Base-by-base conservation (phyloP, 1,284 basidiomycete species). In the Cryptococcus sp. region DNA sequence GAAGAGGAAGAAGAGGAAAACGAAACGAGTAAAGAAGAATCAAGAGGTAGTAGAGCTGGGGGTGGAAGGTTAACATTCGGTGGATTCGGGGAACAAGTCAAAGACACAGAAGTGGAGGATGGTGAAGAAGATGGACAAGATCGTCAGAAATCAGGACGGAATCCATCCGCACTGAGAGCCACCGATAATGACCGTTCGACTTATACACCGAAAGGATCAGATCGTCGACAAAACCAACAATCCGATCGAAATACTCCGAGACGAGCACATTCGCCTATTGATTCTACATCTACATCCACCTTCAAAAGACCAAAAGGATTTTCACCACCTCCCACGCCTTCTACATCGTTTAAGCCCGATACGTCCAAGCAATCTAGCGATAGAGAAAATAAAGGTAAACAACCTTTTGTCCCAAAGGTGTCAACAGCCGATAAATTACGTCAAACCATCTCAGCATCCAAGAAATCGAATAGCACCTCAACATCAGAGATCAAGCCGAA, bases 31-130 rank as follows among this genome's bases (percentile, higher is more conserved):
- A 13, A 14, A 50, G 10, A n/a, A 15, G 48, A 23, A 23, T 23
- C 5, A 37, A n/a, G 41, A 6, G 36, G 31, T 7, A 23, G 38
- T 42, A 37, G 33, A 35, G 49, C 31, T 15, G 50, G 55, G 42
- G 52, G 31, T 6, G 55, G 59, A 36, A 47, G 53, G 44, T 51
- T 59, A 50, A 53, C 38, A 32, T 62, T 59, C 36, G 48, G 48
- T 3, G 23, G 37, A 8, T 52, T 44, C 15, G 56, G 46, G 13
- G 55, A 46, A 15, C 36, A 48, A 31, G 23, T 23, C 2, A 23
- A 23, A 23, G 23, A 32, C n/a, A n/a, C 8, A 33, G 44, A 37
- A 15, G 35, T 23, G 7, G 52, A 32, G 30, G 23, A 38, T 38
- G 49, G 35, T 23, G 46, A 48, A n/a, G 38, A 41, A 41, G 38